Conservation (phyloP, 2,329 filamentous ascomycete genomes). For the Chaetomium sp. region DNA sequence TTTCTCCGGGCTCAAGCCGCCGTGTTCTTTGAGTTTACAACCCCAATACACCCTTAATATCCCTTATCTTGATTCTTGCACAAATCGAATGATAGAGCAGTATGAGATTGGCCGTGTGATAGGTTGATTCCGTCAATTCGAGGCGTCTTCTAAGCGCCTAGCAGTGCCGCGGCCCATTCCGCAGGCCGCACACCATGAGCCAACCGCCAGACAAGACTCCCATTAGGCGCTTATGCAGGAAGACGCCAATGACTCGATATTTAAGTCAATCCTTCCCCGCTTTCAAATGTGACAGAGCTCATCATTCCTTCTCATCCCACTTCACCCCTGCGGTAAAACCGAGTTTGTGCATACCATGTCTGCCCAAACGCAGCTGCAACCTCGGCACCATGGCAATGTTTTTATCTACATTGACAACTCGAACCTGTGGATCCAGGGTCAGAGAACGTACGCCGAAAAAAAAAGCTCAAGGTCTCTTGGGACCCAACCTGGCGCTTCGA, state of each 20-base stretch:
- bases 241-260: not conserved
- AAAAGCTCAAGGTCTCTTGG: not conserved
- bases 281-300: not conserved
- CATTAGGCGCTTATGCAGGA: not conserved
- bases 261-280: not conserved
- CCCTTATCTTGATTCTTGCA: too few relatives aligned
- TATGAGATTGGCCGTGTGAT: too few relatives aligned
- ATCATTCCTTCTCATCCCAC: too few relatives aligned
- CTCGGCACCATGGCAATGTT: conserved; percentile 1
- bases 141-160: too few relatives aligned
- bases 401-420: conserved; percentile 14
- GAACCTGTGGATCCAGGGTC: conserved; percentile 12
- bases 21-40: too few relatives aligned
- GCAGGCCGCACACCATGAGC: not conserved
- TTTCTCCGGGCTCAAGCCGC: too few relatives aligned
- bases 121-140: too few relatives aligned
- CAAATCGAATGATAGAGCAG: too few relatives aligned
- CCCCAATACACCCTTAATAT: too few relatives aligned
- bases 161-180: not conserved
- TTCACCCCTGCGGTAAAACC: not conserved
- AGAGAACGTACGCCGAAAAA: conserved; percentile 6
- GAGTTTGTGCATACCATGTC: not conserved
- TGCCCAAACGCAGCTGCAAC: not conserved
- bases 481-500: conserved; percentile 13
- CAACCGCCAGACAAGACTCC: not conserved